phyloP scores from a whole-genome alignment of 306 rosid genomes.

The Coriaria nepalensis region DNA sequence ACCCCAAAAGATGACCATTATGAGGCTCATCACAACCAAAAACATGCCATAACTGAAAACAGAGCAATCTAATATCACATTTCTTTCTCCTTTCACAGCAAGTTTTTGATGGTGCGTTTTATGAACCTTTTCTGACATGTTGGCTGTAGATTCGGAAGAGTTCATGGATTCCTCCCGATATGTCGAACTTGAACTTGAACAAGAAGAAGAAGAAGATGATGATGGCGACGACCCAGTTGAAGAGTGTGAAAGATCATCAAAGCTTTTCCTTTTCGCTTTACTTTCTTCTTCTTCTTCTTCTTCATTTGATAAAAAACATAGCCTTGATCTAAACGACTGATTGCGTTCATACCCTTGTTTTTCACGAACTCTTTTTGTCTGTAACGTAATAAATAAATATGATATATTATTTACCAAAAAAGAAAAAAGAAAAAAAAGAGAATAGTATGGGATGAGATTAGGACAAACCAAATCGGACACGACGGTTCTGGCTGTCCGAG shows the following conservation, averaged over 20 bases:
- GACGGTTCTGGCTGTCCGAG: slow-evolving; percentile 34
- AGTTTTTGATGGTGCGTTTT: neutral
- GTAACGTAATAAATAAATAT: neutral
- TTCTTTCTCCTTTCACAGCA: slow-evolving; percentile 17
- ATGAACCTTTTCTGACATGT: slow-evolving; percentile 5
- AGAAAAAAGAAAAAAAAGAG: neutral
- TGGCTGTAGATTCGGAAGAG: neutral
- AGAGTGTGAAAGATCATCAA: neutral
- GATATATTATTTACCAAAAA: neutral
- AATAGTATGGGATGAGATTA: slow-evolving; percentile 3
- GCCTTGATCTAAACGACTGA: slow-evolving; percentile 25
- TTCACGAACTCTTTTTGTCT: slow-evolving; percentile 28
- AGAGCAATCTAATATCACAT: slow-evolving; percentile 1
- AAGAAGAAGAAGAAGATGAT: slow-evolving; percentile 9
- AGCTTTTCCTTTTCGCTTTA: neutral
- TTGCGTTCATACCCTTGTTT: slow-evolving; percentile 12
- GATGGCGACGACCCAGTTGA: slow-evolving; percentile 10
- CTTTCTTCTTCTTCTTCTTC: slow-evolving; percentile 9
- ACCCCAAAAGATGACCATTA: slow-evolving; percentile 37
- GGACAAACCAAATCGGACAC: slow-evolving; percentile 38
- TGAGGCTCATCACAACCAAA: slow-evolving; percentile 36
- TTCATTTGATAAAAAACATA: slow-evolving; percentile 11
- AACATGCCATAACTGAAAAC: slow-evolving; percentile 15
- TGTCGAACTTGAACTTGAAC: slow-evolving; percentile 15
- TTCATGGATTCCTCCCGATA: too few species aligned